Evolutionary conservation across 768 basidiomycete genomes (phyloP), one percentile per base, ranked within the genome.

Genomic region (Mrakia blollopis): DNA sequence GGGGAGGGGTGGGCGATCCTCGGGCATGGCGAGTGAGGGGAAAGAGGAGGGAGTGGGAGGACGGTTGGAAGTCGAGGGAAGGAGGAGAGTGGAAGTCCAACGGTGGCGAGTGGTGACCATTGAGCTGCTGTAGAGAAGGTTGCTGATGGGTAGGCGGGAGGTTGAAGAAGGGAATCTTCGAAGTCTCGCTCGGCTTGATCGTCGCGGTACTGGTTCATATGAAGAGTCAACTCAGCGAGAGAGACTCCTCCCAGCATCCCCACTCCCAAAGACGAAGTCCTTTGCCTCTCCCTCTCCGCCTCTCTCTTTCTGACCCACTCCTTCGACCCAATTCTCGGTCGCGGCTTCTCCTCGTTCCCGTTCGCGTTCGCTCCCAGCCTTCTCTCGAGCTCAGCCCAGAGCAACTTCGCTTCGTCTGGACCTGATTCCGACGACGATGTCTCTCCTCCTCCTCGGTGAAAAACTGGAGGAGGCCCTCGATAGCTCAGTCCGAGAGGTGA

Each of bases 61-160:
- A 30, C 10, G 28, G 28, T 25, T 25, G 23, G 23, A 7, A 60
- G 57, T 6, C 44, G 44, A 25, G 57, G 57, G 9, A 23, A 60
- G 57, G 57, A 60, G 57, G 57, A 25, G 23, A 9, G 9, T 25
- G 57, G 57, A 2, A 30, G 28, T 60, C 57, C 57, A 1, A 60
- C 57, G 57, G 57, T 60, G 57, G 57, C 57, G 57, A 60, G 57
- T 23, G 57, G 57, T 11, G 57, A 60, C 57, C 57, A 60, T 23
- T 60, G 23, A 30, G 57, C 57, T 25, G 57, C 57, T 9, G 57
- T 60, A 9, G 23, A 25, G 57, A 25, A 60, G 23, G 3, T 30
- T 9, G 25, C 57, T 8, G 57, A 60, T 23, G 57, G 57, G 13
- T 60, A 60, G 28, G 57, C 21, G 4, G 57, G 57, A 25, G 57